Conservation (phyloP, 805 yeast genomes). For the Zygosaccharomyces siamensis region DNA sequence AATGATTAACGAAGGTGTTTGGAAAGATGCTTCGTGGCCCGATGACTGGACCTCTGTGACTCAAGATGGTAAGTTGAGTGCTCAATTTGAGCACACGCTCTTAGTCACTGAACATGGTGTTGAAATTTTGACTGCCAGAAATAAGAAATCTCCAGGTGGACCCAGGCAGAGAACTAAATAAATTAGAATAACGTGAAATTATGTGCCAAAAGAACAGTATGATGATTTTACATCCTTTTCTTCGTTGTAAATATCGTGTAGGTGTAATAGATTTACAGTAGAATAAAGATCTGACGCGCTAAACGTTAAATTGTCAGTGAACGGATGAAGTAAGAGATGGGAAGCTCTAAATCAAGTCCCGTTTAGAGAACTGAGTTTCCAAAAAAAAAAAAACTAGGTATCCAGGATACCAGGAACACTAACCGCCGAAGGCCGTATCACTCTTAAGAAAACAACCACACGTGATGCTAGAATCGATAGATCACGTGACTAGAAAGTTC, state of each 20-base stretch:
- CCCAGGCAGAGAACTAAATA: slow-evolving; percentile 51
- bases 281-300: background rate
- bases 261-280: background rate
- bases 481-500: background rate
- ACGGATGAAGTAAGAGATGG: too few relatives aligned
- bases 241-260: background rate
- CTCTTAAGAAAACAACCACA: background rate
- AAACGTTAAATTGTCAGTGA: background rate
- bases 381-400: too few relatives aligned
- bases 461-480: background rate
- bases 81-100: slow-evolving; percentile 93
- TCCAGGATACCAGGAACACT: too few relatives aligned
- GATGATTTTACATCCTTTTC: background rate
- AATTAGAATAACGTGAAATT: background rate
- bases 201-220: background rate
- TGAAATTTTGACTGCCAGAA: slow-evolving; percentile 83
- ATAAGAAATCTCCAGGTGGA: slow-evolving; percentile 84
- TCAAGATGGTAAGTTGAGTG: slow-evolving; percentile 81
- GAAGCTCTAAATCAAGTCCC: too few relatives aligned
- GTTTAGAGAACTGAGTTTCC: too few relatives aligned
- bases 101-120: slow-evolving; percentile 90
- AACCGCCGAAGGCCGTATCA: too few relatives aligned
- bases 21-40: slow-evolving; percentile 86
- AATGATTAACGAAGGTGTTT: slow-evolving; percentile 84
- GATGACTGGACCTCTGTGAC: slow-evolving; percentile 96